Base-by-base conservation (phyloP, 2,329 filamentous ascomycete genomes). In the Leptographium lundbergii region DNA sequence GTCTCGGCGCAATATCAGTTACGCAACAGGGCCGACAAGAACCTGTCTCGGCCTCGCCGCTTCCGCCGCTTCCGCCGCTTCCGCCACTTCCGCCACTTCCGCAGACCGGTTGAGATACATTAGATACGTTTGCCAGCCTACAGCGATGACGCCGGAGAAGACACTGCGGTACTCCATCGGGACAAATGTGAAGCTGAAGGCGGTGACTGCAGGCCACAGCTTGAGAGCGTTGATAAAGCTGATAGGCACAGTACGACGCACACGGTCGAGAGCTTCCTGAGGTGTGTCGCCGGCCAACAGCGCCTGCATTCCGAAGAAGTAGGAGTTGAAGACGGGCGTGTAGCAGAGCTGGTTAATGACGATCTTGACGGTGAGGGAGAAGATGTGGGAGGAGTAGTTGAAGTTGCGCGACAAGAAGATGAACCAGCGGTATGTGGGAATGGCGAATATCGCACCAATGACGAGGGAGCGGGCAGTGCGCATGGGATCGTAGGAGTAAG, bases 91-190 rank as follows among this genome's bases (percentile, higher is more conserved):
- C 55, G 75, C 75, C 27, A 57, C 6, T 69, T 90, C 89, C 1
- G 88, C 89, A 62, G 76, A 75, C 66, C 86, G 80, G 67, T 95
- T 95, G 67, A 95, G 71, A 71, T 84, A 88, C 65, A 85, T 89
- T 65, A 96, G 68, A 76, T 96, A 96, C 0, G 89, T 91, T 79
- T 96, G 91, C 91, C 91, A 96, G 0, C 88, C 88, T 57, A 96
- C 86, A 1, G 89, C 89, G 63, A 95, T 80, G 7, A 87, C 74
- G 1, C 88, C 89, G 0, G 87, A 83, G 65, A 96, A 94, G 19
- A 95, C 79, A 65, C 84, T 88, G 56, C 91, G 78, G 71, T 89
- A 92, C 67, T 92, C 84, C 54, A 90, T 76, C 29, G 85, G 82
- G 5, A 96, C 75, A 67, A 89, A 94, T n/a, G 87, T 84, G 67